phyloP scores from a whole-genome alignment of 2,329 filamentous ascomycete genomes.

The Neonectria magnoliae region DNA sequence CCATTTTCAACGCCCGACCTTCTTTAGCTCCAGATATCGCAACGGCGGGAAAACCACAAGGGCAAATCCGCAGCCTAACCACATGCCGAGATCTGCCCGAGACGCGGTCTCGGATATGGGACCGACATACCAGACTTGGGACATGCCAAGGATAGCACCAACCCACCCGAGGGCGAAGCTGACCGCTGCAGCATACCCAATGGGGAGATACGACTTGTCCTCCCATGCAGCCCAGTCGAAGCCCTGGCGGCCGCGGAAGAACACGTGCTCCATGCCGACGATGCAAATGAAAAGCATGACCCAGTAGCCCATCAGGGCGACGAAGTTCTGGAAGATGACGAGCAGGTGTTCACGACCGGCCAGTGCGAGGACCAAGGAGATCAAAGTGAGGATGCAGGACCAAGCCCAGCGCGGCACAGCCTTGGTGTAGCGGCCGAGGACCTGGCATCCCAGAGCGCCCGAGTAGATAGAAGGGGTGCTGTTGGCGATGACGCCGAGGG shows the following conservation, averaged over 20 bases:
- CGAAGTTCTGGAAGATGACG: slow-evolving; percentile 62
- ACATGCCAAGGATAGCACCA: slow-evolving; percentile 67
- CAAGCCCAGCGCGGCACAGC: slow-evolving; percentile 64
- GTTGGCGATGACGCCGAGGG: slow-evolving; percentile 65
- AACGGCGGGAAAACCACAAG: slow-evolving; percentile 55
- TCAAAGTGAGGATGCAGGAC: slow-evolving; percentile 61
- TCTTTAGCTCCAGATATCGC: slow-evolving; percentile 43
- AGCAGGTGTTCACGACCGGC: slow-evolving; percentile 64
- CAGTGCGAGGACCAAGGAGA: slow-evolving; percentile 66
- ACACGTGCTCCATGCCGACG: slow-evolving; percentile 55
- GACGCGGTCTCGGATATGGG: slow-evolving; percentile 64
- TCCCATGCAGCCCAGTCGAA: slow-evolving; percentile 60
- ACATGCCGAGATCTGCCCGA: slow-evolving; percentile 60
- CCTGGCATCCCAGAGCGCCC: slow-evolving; percentile 68
- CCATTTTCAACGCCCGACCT: slow-evolving; percentile 34
- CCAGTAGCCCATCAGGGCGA: slow-evolving; percentile 66
- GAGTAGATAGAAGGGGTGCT: slow-evolving; percentile 66
- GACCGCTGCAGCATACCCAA: slow-evolving; percentile 55
- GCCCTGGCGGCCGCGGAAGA: slow-evolving; percentile 53
- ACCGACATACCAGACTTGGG: slow-evolving; percentile 67
- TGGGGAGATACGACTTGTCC: slow-evolving; percentile 54
- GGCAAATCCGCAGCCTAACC: slow-evolving; percentile 72
- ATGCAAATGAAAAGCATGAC: slow-evolving; percentile 62
- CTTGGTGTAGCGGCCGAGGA: slow-evolving; percentile 63
- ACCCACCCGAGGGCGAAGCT: slow-evolving; percentile 57